Base-by-base conservation (phyloP, 2,329 filamentous ascomycete genomes). In the Achaetomium macrosporum region DNA sequence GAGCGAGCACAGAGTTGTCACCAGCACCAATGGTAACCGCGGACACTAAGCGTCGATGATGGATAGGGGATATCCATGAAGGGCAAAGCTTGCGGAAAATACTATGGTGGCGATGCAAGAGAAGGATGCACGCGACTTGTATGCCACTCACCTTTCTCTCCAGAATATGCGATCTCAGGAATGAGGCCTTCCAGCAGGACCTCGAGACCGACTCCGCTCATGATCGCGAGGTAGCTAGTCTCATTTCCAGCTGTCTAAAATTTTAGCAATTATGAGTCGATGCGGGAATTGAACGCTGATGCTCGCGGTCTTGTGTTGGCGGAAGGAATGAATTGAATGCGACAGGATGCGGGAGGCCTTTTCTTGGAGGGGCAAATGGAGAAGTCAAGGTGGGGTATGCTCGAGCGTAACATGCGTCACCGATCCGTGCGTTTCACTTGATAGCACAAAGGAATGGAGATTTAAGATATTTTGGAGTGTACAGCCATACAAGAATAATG, bases 141-240 rank as follows among this genome's bases (percentile, higher is more conserved):
- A 36, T 41, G 47, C 31, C 29, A 66, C 72, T 63, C 54, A 75
- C 73, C 72, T 57, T 65, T 65, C 50, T 70, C 65, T 33, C 73
- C 72, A 35, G 68, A 69, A 60, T 73, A 74, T 16, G 71, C 71
- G 40, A 73, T 72, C 64, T 75, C 71, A 1, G 65, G 67, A 51
- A 75, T 65, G 54, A 75, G 69, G 55, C 67, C 69, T 59, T 75
- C 72, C 47, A 75, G 67, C 60, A 75, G 63, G 61, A 71, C 70
- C 61, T 75, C 73, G 54, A 74, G 68, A 59, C 71, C 72, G 19
- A 52, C 52, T 57, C 53, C 58, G 47, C 51, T 64, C 62, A 64
- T 64, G 57, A 63, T 67, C 42, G 65, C 66, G 68, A 71, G 71
- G 25, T 12, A 40, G n/a, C 35, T 17, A 8, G 42, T 42, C 20